phyloP scores from a whole-genome alignment of 1,139 yeast species.

The Spencermartinsiella ligniputridi region DNA sequence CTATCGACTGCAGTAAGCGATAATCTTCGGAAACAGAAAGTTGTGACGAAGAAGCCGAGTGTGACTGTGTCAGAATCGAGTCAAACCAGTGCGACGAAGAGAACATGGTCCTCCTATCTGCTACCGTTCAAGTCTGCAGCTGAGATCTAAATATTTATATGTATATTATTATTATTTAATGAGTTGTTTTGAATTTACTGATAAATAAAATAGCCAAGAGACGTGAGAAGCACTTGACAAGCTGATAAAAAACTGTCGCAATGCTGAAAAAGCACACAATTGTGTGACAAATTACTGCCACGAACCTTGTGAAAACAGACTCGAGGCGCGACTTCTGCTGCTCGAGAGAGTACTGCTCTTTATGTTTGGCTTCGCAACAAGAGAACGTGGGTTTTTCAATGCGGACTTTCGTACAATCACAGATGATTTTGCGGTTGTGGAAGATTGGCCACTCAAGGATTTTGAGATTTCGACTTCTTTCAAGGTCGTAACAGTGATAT shows the following conservation, averaged over 20 bases:
- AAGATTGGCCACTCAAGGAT: conserved; percentile 3
- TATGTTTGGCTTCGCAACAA: not conserved
- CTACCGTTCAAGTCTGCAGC: not conserved
- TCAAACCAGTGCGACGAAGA: not conserved
- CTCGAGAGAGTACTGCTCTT: not conserved
- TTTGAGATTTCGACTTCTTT: conserved; percentile 7
- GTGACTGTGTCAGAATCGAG: not conserved
- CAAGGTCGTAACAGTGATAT: not conserved
- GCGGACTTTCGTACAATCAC: not conserved
- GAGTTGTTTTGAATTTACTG: too few relatives aligned
- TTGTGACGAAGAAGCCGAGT: not conserved
- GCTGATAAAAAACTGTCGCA: too few relatives aligned
- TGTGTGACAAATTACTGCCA: too few relatives aligned
- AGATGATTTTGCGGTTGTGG: not conserved
- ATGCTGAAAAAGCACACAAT: too few relatives aligned
- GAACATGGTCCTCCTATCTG: not conserved
- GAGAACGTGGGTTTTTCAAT: not conserved
- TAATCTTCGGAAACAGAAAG: not conserved
- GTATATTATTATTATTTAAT: not conserved
- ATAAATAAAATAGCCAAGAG: too few relatives aligned
- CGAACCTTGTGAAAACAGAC: not conserved
- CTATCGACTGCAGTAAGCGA: conserved; percentile 18
- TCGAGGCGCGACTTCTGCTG: not conserved
- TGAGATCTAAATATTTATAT: not conserved
- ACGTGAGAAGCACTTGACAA: too few relatives aligned